phyloP scores from a whole-genome alignment of 2,329 filamentous ascomycete genomes.

The Chaetomium olivaceum region DNA sequence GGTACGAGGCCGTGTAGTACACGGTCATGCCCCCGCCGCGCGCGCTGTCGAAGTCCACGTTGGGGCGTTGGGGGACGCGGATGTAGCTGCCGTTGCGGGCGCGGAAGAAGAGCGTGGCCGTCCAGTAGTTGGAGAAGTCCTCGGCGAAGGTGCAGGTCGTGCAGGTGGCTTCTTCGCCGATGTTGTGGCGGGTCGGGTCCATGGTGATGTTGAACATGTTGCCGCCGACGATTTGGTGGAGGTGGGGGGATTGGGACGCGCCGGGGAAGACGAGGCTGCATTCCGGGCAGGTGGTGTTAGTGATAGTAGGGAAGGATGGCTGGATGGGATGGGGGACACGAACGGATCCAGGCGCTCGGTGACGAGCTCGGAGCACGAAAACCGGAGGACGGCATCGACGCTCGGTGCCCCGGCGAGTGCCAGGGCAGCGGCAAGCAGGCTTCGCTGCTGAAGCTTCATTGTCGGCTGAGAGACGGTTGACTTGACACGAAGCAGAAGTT shows the following conservation, averaged over 20 bases:
- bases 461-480: not conserved
- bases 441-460: constrained; percentile 21
- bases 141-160: constrained; percentile 27
- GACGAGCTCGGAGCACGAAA: constrained; percentile 28
- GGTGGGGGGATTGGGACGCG: constrained; percentile 22
- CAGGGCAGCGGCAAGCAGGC: constrained; percentile 20
- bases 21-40: constrained; percentile 27
- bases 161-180: constrained; percentile 25
- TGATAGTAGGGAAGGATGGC: no score
- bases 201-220: constrained; percentile 30
- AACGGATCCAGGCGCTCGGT: constrained; percentile 29
- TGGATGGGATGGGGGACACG: not conserved
- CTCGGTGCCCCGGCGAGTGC: constrained; percentile 20
- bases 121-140: constrained; percentile 30
- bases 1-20: constrained; percentile 23
- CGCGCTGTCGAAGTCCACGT: constrained; percentile 24
- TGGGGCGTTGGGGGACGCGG: constrained; percentile 24
- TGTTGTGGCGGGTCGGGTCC: constrained; percentile 26
- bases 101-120: constrained; percentile 25
- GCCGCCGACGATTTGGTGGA: constrained; percentile 26
- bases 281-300: not conserved
- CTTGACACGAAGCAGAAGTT: not conserved
- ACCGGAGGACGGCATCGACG: constrained; percentile 24
- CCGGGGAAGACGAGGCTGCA: constrained; percentile 27
- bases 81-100: constrained; percentile 27